These are phyloP conservation scores for Chaetomium sp. DNA, from an alignment of 2,329 filamentous ascomycete genomes.

Conservation along the genomic window DNA sequence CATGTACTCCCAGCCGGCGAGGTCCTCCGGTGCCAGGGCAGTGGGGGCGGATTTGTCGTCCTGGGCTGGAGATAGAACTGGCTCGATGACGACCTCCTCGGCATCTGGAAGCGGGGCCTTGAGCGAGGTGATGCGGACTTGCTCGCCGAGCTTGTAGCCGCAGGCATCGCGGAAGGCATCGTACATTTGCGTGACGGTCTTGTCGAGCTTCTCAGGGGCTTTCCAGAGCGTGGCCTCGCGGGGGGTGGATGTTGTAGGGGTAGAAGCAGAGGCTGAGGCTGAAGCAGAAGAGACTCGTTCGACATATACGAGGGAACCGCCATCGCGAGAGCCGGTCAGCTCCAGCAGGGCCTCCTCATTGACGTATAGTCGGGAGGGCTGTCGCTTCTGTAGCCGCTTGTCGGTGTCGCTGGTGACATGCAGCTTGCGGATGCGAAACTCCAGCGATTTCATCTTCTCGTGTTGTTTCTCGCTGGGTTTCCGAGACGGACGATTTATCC, in stretches of 20 bases:
- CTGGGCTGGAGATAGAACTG: constrained; percentile 40
- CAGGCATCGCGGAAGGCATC: constrained; percentile 67
- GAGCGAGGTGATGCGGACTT: constrained; percentile 52
- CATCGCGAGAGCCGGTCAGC: constrained; percentile 38
- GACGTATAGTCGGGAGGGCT: constrained; percentile 43
- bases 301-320: constrained; percentile 30
- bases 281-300: constrained; percentile 21
- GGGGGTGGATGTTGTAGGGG: constrained; percentile 9
- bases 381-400: constrained; percentile 23
- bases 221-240: constrained; percentile 46
- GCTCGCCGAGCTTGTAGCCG: constrained; percentile 65
- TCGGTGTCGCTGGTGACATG: constrained; percentile 23
- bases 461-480: no score
- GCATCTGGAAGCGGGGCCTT: constrained; percentile 47
- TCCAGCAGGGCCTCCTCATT: constrained; percentile 42
- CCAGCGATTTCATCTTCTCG: constrained; percentile 24
- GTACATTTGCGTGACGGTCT: constrained; percentile 64
- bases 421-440: constrained; percentile 24
- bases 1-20: constrained; percentile 32
- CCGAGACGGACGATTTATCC: no score
- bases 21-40: constrained; percentile 29
- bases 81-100: constrained; percentile 52
- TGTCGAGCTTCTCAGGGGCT: constrained; percentile 52
- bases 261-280: not conserved
- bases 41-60: constrained; percentile 24